These are phyloP conservation scores for Exophiala mesophila DNA, from an alignment of 2,329 filamentous ascomycete genomes.

Conservation along the genomic window DNA sequence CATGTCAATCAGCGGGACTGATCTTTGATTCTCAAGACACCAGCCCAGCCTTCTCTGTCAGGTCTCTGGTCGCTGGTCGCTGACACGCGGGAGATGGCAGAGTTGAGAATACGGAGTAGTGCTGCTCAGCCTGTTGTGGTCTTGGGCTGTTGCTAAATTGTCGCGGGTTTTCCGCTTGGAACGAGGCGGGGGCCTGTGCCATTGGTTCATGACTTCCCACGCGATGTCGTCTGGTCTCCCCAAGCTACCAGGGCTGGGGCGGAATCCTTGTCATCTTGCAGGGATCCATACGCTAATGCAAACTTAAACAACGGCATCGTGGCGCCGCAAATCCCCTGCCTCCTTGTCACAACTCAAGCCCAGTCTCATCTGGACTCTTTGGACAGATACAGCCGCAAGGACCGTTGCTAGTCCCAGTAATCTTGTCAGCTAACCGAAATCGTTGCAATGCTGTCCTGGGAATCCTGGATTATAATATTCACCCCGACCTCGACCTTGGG, in stretches of 20 bases:
- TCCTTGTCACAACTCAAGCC: background rate
- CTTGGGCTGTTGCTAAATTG: background rate
- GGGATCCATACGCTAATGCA: background rate
- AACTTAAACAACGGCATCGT: conserved; percentile 1
- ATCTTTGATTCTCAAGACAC: no score
- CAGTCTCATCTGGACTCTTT: conserved; percentile 2
- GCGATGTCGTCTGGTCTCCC: no score
- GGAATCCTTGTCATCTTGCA: background rate
- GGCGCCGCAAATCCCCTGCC: conserved; percentile 1
- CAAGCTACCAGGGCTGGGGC: background rate
- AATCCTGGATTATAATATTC: conserved; percentile 1
- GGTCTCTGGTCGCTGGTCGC: no score
- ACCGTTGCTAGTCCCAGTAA: conserved; percentile 1
- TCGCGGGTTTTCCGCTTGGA: conserved; percentile 1
- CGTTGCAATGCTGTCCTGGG: background rate
- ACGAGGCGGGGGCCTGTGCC: background rate
- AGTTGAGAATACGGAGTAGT: background rate
- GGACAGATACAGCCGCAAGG: conserved; percentile 3
- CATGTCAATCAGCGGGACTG: no score
- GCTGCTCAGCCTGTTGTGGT: background rate
- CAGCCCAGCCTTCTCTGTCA: background rate
- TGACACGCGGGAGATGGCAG: no score
- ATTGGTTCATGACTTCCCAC: conserved; percentile 1
- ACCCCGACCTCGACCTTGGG: conserved; percentile 1
- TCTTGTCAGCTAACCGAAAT: no score